Evolutionary conservation across 139 green algal genomes (phyloP), one percentile per base, ranked within the genome.

Genomic region (Microglena sp.): DNA sequence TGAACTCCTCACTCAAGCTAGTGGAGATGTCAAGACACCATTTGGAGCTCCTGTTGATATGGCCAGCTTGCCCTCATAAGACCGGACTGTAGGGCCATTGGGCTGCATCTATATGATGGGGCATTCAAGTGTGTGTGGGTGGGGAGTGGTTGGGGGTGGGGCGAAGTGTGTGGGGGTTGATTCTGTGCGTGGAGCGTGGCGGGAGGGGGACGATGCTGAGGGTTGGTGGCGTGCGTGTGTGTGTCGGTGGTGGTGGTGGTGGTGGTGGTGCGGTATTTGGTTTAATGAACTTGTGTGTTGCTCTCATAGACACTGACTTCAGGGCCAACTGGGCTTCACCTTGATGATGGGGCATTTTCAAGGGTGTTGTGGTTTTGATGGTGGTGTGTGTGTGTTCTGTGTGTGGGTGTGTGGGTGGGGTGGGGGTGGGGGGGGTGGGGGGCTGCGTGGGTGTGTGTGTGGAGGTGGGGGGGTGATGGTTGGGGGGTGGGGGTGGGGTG

Each of bases 51-150:
- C 0, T 70, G 73, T 1, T 89, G 95, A 59, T 77, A 85, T 66
- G 94, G 94, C 0, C 84, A 92, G 71, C 75, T 96, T 29, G 88
- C 75, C 24, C 73, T 89, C 3, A 67, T 99, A 4, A 91, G 97
- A 69, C 83, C 89, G 4, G 68, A 84, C 5, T 86, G 75, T 60
- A 74, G 84, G 4, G 53, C 86, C 6, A 90, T 97, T 31, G 94
- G 73, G 5, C 70, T 98, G 53, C 92, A 98, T 75, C 76, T 98
- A 35, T 99, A 99, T 66, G 88, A 96, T 55, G 94, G 94, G 22
- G 72, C 5, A 78, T 99, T 67, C 98, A 98, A 84, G 87, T 95
- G 40, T 21, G 69, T 4, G 32, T 15, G 15, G n/a, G n/a, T n/a
- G n/a, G n/a, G n/a, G n/a, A n/a, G n/a, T n/a, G n/a, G n/a, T n/a